Percentiles rank a stretch among this genome's conserved stretches.
Conservation (phyloP, 768 basidiomycete species). For the Pisolithus tinctorius region DNA sequence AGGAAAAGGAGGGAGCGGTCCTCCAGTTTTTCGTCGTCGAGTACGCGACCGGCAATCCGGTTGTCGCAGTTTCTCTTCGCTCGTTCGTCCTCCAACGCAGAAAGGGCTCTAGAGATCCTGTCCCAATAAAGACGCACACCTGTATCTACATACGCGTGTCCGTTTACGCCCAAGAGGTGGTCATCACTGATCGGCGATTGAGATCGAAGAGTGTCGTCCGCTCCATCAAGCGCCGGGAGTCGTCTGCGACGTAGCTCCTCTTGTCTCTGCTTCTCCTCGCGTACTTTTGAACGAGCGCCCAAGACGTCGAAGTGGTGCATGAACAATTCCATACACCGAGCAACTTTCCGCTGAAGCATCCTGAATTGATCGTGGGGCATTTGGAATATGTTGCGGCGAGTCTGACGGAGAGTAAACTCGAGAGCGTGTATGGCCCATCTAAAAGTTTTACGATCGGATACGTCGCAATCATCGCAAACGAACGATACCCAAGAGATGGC, state of each 20-base stretch:
- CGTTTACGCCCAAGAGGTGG: slow-evolving; percentile 15
- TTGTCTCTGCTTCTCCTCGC: slow-evolving; percentile 82
- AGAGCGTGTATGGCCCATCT: slow-evolving; percentile 97
- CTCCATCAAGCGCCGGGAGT: slow-evolving; percentile 39
- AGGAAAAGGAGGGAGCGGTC: slow-evolving; percentile 92
- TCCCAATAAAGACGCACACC: slow-evolving; percentile 77
- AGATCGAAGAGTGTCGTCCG: slow-evolving; percentile 39
- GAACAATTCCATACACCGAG: slow-evolving; percentile 93
- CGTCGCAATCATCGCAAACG: slow-evolving; percentile 97
- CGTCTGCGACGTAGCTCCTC: slow-evolving; percentile 56
- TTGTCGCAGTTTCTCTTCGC: slow-evolving; percentile 58
- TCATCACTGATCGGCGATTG: slow-evolving; percentile 32
- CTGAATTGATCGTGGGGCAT: slow-evolving; percentile 86
- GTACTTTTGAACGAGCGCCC: slow-evolving; percentile 88
- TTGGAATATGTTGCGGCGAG: slow-evolving; percentile 83
- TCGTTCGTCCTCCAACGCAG: slow-evolving; percentile 60
- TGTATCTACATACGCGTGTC: slow-evolving; percentile 48
- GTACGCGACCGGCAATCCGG: slow-evolving; percentile 79
- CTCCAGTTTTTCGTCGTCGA: slow-evolving; percentile 90
- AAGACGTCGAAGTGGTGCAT: slow-evolving; percentile 98
- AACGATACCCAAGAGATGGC: slow-evolving; percentile 98
- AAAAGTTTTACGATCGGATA: slow-evolving; percentile 92
- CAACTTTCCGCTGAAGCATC: slow-evolving; percentile 84
- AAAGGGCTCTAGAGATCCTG: slow-evolving; percentile 50
- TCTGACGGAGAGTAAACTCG: slow-evolving; percentile 85